phyloP scores from a whole-genome alignment of 257 asterid genomes.

The Verbena officinalis region DNA sequence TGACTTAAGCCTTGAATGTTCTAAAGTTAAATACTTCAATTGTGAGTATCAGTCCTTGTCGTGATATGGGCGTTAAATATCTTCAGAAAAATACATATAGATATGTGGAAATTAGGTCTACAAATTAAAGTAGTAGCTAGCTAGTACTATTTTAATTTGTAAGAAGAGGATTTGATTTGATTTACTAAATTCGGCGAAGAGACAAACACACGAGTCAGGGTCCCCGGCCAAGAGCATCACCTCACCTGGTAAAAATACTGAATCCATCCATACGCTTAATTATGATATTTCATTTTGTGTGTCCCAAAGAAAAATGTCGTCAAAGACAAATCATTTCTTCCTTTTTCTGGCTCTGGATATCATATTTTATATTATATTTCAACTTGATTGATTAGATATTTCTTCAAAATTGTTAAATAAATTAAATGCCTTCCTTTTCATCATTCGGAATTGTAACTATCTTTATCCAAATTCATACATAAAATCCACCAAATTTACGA shows the following conservation, averaged over 20 bases:
- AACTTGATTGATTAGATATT: background rate
- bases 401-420: background rate
- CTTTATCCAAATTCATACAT: background rate
- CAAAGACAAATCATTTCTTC: conserved; percentile 33
- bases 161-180: background rate
- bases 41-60: too few species aligned
- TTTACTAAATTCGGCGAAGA: conserved; percentile 30
- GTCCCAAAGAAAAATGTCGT: conserved; percentile 41
- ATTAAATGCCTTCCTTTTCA: background rate
- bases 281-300: conserved; percentile 33
- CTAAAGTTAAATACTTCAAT: too few species aligned
- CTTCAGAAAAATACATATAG: too few species aligned
- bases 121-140: background rate
- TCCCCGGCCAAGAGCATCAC: conserved; percentile 46
- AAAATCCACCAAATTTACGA: background rate
- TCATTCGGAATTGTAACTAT: background rate
- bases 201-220: conserved; percentile 43
- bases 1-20: too few species aligned
- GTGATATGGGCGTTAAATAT: too few species aligned
- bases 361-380: conserved; percentile 34
- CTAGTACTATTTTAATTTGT: too few species aligned
- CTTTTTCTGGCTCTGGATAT: conserved; percentile 17
- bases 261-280: conserved; percentile 38
- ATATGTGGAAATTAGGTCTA: too few species aligned
- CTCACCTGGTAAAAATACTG: conserved; percentile 35